Base-by-base conservation (phyloP, 768 basidiomycete genomes). In the Hericium alpestre region DNA sequence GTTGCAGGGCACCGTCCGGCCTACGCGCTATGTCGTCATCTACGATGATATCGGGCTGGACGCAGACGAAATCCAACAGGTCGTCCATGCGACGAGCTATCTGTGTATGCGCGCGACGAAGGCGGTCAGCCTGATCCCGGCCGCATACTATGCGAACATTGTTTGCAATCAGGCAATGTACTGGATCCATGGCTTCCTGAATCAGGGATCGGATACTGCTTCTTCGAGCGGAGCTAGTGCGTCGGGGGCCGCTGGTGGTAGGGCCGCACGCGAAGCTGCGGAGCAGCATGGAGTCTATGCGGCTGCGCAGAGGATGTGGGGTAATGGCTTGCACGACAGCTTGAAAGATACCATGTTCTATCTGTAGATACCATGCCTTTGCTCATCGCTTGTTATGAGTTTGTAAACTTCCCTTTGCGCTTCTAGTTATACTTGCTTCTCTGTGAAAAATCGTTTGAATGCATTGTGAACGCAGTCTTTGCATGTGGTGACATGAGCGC, bases 101-200 rank as follows among this genome's bases (percentile, higher is more conserved):
- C 73, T 88, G 13, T 93, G 88, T 62, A 89, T 86, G 0, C 79
- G 90, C 4, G 89, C 90, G 0, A 93, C 89, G 3, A 86, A 87
- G 63, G 85, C 89, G 0, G 91, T 93, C 32, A 89, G 86, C 65
- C 72, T 92, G 22, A 76, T 90, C 11, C 88, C 90, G 0, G 78
- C 88, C 0, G 88, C 88, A 0, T 89, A 89, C 65, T 90, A 89
- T 62, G 85, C 87, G 7, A 88, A 91, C 69, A 69, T 91, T 53
- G 90, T 87, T 1, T 90, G 88, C 66, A 89, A 92, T 69, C 74
- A 90, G 10, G 90, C 85, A 0, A 71, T 89, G 39, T 85, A 76
- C 65, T 92, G 90, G 64, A 61, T 92, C 41, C 87, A 90, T 59
- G 82, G 84, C 0, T 83, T 89, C 53, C 67, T 91, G 66, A 78